A percentile compares a stretch with the other conserved stretches of the same genome.
These are phyloP conservation scores for Atractiella rhizophila DNA, from an alignment of 768 basidiomycete genomes.

Conservation along the genomic window DNA sequence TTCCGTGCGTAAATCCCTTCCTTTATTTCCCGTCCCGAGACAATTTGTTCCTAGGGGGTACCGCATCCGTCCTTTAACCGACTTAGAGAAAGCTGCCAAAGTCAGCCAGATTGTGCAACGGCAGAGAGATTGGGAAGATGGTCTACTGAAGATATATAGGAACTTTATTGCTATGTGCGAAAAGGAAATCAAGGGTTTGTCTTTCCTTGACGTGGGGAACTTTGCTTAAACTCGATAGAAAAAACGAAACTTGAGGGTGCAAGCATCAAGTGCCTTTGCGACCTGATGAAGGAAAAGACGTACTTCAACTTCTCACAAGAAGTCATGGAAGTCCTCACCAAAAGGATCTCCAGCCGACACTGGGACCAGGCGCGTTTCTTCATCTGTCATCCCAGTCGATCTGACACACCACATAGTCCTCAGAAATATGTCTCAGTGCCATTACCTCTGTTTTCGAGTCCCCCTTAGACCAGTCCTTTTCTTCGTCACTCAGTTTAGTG, in stretches of 20 bases:
- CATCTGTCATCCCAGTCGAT: neutral
- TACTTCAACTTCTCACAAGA: conserved; percentile 95
- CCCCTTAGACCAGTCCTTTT: conserved; percentile 43
- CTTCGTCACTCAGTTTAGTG: conserved; percentile 74
- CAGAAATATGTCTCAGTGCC: conserved; percentile 57
- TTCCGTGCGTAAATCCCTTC: conserved; percentile 29
- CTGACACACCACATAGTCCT: conserved; percentile 30
- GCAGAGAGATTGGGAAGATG: conserved; percentile 86
- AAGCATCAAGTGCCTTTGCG: conserved; percentile 65
- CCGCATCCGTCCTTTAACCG: conserved; percentile 71
- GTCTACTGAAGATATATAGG: conserved; percentile 67
- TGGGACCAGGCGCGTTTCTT: conserved; percentile 53
- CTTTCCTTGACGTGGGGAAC: neutral
- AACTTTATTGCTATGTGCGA: conserved; percentile 64
- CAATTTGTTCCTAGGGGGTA: conserved; percentile 32
- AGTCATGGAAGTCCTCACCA: conserved; percentile 65
- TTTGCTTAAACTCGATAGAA: conserved; percentile 16
- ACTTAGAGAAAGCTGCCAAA: conserved; percentile 71
- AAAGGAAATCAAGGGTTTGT: conserved; percentile 55
- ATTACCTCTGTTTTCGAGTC: conserved; percentile 60
- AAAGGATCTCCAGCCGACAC: conserved; percentile 51
- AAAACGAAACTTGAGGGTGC: conserved; percentile 41
- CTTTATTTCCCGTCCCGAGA: neutral
- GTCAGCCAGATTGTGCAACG: conserved; percentile 75
- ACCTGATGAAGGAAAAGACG: conserved; percentile 49